Conservation (phyloP, 768 basidiomycete species). For the Tylopilus vinaceipallidus region DNA sequence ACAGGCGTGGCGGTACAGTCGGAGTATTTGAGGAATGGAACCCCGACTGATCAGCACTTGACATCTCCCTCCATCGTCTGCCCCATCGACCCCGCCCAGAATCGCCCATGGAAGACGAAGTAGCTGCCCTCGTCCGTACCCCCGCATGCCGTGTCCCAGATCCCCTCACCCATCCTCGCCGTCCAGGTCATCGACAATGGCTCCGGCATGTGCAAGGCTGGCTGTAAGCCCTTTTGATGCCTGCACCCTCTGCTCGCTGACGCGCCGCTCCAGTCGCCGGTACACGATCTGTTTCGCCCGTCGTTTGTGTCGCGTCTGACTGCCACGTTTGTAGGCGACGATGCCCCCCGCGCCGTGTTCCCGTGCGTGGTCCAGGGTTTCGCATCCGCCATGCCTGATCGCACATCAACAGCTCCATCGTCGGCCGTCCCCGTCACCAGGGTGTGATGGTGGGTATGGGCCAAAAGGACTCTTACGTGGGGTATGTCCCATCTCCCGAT, state of each 20-base stretch:
- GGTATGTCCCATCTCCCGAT: constrained; percentile 44
- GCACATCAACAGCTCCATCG: constrained; percentile 64
- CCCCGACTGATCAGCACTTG: constrained; percentile 25
- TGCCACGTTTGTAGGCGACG: constrained; percentile 60
- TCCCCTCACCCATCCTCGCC: constrained; percentile 2
- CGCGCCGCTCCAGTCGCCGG: constrained; percentile 11
- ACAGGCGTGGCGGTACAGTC: too few relatives aligned
- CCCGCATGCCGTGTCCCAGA: not conserved
- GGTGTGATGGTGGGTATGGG: constrained; percentile 98
- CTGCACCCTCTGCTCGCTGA: too few relatives aligned
- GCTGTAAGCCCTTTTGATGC: constrained; percentile 74
- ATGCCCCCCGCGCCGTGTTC: constrained; percentile 91
- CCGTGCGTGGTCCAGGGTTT: constrained; percentile 59
- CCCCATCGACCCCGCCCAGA: constrained; percentile 24
- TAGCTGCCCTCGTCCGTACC: constrained; percentile 44
- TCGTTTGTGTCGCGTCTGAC: constrained; percentile 39
- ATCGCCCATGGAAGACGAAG: constrained; percentile 60
- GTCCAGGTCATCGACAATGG: constrained; percentile 86
- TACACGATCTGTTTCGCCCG: constrained; percentile 36
- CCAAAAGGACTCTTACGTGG: constrained; percentile 95
- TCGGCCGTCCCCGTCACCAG: constrained; percentile 91
- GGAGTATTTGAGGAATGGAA: too few relatives aligned
- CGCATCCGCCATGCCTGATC: constrained; percentile 9
- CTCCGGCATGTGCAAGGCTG: constrained; percentile 99
- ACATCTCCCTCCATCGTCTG: constrained; percentile 22